phyloP scores from a whole-genome alignment of 2,329 filamentous ascomycete genomes.

The Colletotrichum coccodes region DNA sequence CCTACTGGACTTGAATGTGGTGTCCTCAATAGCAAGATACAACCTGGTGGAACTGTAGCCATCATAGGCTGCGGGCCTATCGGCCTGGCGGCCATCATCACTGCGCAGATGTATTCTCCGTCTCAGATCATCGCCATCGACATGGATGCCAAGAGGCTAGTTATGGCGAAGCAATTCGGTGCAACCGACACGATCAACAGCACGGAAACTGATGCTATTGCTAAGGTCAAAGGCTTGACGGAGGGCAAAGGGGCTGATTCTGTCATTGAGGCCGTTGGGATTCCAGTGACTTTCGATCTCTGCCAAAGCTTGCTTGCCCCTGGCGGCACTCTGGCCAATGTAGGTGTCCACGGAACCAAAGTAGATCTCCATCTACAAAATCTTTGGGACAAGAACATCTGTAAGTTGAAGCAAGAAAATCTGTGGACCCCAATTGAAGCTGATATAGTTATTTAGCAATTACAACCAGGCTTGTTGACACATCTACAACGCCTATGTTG shows the following conservation, averaged over 20 bases:
- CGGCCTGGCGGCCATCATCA: slow-evolving; percentile 61
- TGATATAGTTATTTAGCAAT: slow-evolving; percentile 44
- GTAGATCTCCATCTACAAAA: slow-evolving; percentile 62
- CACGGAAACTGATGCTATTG: slow-evolving; percentile 44
- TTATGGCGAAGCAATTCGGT: slow-evolving; percentile 57
- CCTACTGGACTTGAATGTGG: slow-evolving; percentile 67
- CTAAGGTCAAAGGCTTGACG: slow-evolving; percentile 53
- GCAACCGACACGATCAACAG: slow-evolving; percentile 57
- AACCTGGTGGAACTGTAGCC: slow-evolving; percentile 68
- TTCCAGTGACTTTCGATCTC: slow-evolving; percentile 62
- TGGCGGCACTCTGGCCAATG: slow-evolving; percentile 65
- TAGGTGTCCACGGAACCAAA: slow-evolving; percentile 66
- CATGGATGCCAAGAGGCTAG: slow-evolving; percentile 56
- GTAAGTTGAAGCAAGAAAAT: slow-evolving; percentile 42
- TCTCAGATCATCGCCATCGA: slow-evolving; percentile 62
- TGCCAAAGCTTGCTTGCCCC: slow-evolving; percentile 63
- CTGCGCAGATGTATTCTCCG: slow-evolving; percentile 60
- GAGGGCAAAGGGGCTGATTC: slow-evolving; percentile 64
- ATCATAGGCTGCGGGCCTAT: slow-evolving; percentile 73
- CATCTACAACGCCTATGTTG: slow-evolving; percentile 58
- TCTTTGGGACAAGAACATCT: slow-evolving; percentile 65
- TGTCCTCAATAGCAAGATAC: slow-evolving; percentile 65
- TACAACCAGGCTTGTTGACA: slow-evolving; percentile 58
- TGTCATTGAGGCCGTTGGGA: slow-evolving; percentile 68
- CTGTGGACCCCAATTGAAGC: not conserved